Evolutionary conservation across 306 rosid genomes (phyloP).

Genomic region (Ammopiptanthus mongolicus): DNA sequence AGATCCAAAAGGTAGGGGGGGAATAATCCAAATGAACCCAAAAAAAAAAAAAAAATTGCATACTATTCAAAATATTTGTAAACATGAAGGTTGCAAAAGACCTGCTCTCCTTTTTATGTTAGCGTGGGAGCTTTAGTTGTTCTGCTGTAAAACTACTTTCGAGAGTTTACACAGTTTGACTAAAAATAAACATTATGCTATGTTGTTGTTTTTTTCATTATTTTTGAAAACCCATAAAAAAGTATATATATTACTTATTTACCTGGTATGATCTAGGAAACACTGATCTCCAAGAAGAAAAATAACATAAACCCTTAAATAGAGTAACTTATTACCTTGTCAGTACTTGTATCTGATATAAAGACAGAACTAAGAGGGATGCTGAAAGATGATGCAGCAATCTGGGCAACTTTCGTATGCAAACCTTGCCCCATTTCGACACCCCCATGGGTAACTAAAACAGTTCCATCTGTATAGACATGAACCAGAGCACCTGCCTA

Average conservation of each 20-base stretch:
- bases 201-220: not conserved
- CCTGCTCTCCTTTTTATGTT: not conserved
- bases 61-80: not conserved
- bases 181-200: not conserved
- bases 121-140: constrained; percentile 5
- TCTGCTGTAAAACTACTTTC: constrained; percentile 1
- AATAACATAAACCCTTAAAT: not conserved
- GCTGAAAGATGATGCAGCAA: constrained; percentile 92
- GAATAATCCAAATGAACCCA: not conserved
- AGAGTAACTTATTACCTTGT: constrained; percentile 58
- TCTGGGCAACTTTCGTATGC: constrained; percentile 91
- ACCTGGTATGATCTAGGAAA: not conserved
- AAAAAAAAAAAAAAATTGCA: too few relatives aligned
- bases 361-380: constrained; percentile 87
- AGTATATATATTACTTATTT: not conserved
- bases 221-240: not conserved
- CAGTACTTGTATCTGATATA: constrained; percentile 92
- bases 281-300: constrained; percentile 8
- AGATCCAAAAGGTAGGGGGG: not conserved
- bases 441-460: constrained; percentile 93
- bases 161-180: not conserved
- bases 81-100: not conserved
- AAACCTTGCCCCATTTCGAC: constrained; percentile 99
- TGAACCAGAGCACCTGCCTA: constrained; percentile 98
- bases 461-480: constrained; percentile 97